phyloP scores from a whole-genome alignment of 1,284 basidiomycete genomes.

The Fistulina hepatica region DNA sequence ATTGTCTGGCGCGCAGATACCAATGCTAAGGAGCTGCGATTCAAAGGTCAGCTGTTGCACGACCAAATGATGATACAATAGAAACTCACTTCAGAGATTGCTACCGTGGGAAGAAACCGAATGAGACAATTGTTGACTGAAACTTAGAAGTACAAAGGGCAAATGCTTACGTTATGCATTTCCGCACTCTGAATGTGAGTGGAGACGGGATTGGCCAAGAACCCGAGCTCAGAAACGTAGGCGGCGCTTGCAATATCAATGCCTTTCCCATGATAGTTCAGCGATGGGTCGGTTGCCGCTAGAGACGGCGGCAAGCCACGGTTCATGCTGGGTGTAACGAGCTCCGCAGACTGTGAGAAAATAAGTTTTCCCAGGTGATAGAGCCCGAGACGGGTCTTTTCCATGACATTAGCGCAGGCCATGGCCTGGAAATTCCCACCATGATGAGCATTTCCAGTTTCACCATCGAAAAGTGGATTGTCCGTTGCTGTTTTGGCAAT shows the following conservation, averaged over 20 bases:
- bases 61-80: slow-evolving; percentile 88
- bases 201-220: slow-evolving; percentile 74
- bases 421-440: slow-evolving; percentile 74
- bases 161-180: slow-evolving; percentile 6
- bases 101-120: background rate
- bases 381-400: slow-evolving; percentile 73
- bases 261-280: slow-evolving; percentile 80
- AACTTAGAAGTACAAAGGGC: no score
- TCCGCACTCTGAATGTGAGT: slow-evolving; percentile 72
- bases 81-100: slow-evolving; percentile 34
- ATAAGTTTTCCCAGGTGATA: slow-evolving; percentile 77
- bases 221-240: slow-evolving; percentile 73
- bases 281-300: slow-evolving; percentile 71
- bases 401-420: slow-evolving; percentile 81
- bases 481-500: slow-evolving; percentile 52
- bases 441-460: slow-evolving; percentile 60
- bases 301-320: slow-evolving; percentile 72
- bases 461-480: slow-evolving; percentile 64
- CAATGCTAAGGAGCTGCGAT: slow-evolving; percentile 63
- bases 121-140: background rate
- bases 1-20: slow-evolving; percentile 73
- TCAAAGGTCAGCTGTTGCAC: slow-evolving; percentile 38
- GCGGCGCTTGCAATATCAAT: slow-evolving; percentile 78
- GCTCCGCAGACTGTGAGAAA: slow-evolving; percentile 77
- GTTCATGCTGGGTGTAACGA: slow-evolving; percentile 75